Percentiles rank a stretch among this genome's conserved stretches.
phyloP scores from a whole-genome alignment of 2,329 filamentous ascomycete species.

The Xylariomycetidae sp. region DNA sequence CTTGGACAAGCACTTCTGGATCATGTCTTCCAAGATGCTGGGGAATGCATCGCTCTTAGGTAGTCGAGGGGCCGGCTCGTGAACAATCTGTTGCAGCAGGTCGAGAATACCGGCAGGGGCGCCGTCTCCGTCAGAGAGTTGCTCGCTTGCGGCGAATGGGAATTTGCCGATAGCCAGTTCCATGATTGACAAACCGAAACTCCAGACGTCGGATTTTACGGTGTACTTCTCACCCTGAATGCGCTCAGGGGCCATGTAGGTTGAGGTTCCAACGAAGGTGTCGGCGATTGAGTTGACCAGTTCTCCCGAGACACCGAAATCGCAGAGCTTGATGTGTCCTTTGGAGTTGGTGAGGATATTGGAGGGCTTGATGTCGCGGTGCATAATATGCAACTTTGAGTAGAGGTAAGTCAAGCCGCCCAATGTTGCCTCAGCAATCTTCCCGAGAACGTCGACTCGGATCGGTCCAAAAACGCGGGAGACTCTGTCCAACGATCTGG shows the following conservation, averaged over 20 bases:
- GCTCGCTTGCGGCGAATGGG: conserved; percentile 75
- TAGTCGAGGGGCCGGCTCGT: conserved; percentile 87
- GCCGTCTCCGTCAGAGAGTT: conserved; percentile 65
- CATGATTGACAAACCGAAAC: conserved; percentile 92
- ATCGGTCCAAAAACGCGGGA: conserved; percentile 93
- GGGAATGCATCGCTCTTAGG: conserved; percentile 98
- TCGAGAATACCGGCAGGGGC: conserved; percentile 93
- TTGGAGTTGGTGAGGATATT: conserved; percentile 95
- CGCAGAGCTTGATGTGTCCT: conserved; percentile 93
- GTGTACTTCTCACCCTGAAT: conserved; percentile 97
- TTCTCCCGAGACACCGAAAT: conserved; percentile 98
- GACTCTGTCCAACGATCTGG: conserved; percentile 83
- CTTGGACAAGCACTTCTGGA: conserved; percentile 91
- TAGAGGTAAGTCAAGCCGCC: conserved; percentile 94
- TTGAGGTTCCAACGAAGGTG: conserved; percentile 96
- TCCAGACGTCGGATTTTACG: conserved; percentile 98
- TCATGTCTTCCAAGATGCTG: conserved; percentile 90
- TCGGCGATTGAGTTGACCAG: conserved; percentile 97
- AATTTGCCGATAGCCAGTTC: conserved; percentile 97
- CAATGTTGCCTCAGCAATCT: conserved; percentile 93
- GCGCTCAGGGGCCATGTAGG: conserved; percentile 97
- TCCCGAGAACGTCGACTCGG: conserved; percentile 91
- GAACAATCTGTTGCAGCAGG: conserved; percentile 92
- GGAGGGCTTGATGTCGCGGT: conserved; percentile 96
- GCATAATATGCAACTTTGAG: conserved; percentile 94